Evolutionary conservation across 139 green algal genomes (phyloP).

Genomic region (Haematococcus sp.): DNA sequence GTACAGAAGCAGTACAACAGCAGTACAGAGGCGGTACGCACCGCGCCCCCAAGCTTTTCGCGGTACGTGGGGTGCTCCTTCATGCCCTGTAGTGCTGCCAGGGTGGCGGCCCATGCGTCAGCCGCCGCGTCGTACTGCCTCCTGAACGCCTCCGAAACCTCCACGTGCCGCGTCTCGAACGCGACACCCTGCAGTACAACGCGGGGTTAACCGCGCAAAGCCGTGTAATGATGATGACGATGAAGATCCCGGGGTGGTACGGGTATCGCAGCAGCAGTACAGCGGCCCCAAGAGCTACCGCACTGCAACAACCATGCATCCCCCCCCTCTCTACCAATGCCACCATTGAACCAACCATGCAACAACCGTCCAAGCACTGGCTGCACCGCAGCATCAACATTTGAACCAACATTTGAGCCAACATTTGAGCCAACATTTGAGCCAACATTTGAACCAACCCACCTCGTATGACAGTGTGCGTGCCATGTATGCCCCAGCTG

Average conservation of each 20-base stretch:
- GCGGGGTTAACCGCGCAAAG: no score
- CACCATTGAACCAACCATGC: no score
- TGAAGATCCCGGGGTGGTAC: no score
- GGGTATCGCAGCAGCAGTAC: no score
- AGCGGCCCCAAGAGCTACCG: no score
- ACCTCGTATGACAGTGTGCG: conserved; percentile 56
- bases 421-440: background rate
- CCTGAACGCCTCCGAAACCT: conserved; percentile 28
- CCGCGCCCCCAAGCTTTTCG: background rate
- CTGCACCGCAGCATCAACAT: background rate
- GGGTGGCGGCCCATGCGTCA: conserved; percentile 36
- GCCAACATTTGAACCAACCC: background rate
- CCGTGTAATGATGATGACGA: no score
- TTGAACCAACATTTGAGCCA: background rate
- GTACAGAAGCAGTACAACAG: no score
- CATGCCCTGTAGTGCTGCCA: background rate
- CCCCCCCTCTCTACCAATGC: no score
- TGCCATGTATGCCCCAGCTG: conserved; percentile 40
- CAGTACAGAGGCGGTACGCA: background rate
- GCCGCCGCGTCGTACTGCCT: conserved; percentile 45
- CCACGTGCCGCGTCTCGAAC: conserved; percentile 37
- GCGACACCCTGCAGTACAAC: conserved; percentile 30
- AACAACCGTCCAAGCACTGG: no score
- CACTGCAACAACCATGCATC: no score
- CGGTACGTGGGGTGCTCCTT: background rate